Percentiles rank a stretch among this genome's conserved stretches.
Conservation (phyloP, 441 rosid species). For the Populus hybrid region DNA sequence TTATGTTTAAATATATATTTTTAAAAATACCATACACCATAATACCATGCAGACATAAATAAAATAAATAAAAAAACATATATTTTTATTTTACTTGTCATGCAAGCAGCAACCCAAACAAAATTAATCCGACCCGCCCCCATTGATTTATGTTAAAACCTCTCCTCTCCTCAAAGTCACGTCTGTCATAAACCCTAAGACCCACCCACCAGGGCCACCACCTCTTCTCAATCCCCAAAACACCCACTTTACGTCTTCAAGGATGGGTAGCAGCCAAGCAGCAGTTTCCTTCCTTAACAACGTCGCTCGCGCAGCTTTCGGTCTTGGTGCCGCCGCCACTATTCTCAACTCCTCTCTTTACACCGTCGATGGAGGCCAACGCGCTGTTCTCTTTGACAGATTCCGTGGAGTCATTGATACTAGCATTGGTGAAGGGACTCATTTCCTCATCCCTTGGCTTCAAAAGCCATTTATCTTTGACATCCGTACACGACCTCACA, state of each 20-base stretch:
- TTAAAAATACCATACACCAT: fast-evolving
- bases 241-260: not conserved
- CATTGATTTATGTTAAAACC: not conserved
- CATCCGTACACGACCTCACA: conserved; percentile 85
- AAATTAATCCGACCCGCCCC: not conserved
- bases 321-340: conserved; percentile 69
- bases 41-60: no score
- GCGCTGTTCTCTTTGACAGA: conserved; percentile 89
- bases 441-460: conserved; percentile 80
- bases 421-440: conserved; percentile 86
- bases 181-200: not conserved
- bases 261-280: conserved; percentile 77
- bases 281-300: conserved; percentile 62
- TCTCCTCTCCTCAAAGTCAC: not conserved
- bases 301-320: conserved; percentile 70
- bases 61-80: no score
- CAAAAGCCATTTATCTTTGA: conserved; percentile 87
- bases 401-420: conserved; percentile 80
- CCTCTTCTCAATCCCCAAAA: conserved; percentile 35
- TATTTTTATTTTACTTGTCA: not conserved
- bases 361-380: conserved; percentile 94
- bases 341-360: conserved; percentile 60
- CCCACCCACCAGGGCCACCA: not conserved
- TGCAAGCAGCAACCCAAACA: not conserved
- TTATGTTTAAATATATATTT: no score